phyloP scores from a whole-genome alignment of 805 yeast species.

The Citeromyces nyonsensis region DNA sequence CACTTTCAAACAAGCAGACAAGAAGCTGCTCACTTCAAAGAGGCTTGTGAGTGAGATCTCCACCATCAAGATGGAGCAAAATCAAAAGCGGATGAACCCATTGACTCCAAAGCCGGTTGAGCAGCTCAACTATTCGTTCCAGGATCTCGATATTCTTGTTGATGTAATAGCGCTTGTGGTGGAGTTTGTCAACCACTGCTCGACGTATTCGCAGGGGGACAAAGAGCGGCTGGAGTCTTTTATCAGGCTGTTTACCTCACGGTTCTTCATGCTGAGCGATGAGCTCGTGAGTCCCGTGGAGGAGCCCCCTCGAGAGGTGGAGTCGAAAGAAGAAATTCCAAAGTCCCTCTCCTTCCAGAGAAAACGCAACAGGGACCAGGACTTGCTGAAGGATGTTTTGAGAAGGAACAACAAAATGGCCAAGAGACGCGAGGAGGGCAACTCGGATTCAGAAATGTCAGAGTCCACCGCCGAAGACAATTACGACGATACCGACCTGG shows the following conservation, averaged over 20 bases:
- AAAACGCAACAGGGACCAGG: slow-evolving; percentile 31
- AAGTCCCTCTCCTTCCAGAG: slow-evolving; percentile 21
- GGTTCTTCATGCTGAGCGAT: slow-evolving; percentile 52
- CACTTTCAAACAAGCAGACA: slow-evolving; percentile 94
- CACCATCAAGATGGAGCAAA: slow-evolving; percentile 83
- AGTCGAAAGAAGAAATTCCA: slow-evolving; percentile 9
- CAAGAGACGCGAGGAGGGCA: slow-evolving; percentile 8
- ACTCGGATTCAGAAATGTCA: slow-evolving; percentile 1
- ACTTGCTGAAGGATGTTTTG: slow-evolving; percentile 43
- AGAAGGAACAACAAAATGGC: slow-evolving; percentile 26
- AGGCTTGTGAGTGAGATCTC: slow-evolving; percentile 84
- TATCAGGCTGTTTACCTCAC: slow-evolving; percentile 49
- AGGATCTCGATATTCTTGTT: slow-evolving; percentile 51
- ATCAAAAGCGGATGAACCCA: slow-evolving; percentile 75
- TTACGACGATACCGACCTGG: slow-evolving; percentile 10
- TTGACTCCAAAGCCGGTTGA: slow-evolving; percentile 78
- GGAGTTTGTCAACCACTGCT: slow-evolving; percentile 49
- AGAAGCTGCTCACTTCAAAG: slow-evolving; percentile 78
- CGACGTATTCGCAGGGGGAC: slow-evolving; percentile 68
- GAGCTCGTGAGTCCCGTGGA: slow-evolving; percentile 25
- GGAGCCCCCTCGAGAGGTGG: slow-evolving; percentile 5
- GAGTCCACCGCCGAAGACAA: slow-evolving; percentile 8
- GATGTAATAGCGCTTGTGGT: slow-evolving; percentile 61
- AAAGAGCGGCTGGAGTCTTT: slow-evolving; percentile 63
- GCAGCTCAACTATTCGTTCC: slow-evolving; percentile 39